Base-by-base conservation (phyloP, 139 green algal species). In the Asterochloris sp. region DNA sequence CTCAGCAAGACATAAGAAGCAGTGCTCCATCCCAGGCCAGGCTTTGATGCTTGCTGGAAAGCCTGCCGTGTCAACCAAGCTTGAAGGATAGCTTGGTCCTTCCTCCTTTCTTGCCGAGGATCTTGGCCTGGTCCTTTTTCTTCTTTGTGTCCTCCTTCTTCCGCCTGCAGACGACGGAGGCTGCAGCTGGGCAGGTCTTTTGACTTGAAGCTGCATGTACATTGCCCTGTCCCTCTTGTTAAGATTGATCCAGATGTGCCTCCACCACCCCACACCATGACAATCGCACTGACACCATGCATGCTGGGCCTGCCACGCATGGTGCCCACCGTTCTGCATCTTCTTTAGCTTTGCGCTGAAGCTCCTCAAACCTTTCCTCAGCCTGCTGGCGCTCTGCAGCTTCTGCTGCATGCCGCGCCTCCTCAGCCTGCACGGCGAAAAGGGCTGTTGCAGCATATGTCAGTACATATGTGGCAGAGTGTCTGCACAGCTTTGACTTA, bases 21-120 rank as follows among this genome's bases (percentile, higher is more conserved):
- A 54, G 6, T 2, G 2, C 38, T 54, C 38, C 38, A 10, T 6
- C 38, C 38, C 38, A 54, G 38, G 38, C 38, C 38, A 54, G 38
- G 38, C 38, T 54, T 54, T 54, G 38, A 6, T 54, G 38, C 38
- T 54, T 54, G 38, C 38, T 6, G 38, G 6, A 54, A 54, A 6
- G 38, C 38, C 2, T 6, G 6, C 4, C 38, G 38, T 54, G 93
- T 94, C 86, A 54, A 54, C 76, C 76, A 69, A 91, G 82, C 68
- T 81, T 87, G 79, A 91, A 89, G 23, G 78, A 83, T 64, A 91
- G 85, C 84, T 89, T 91, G 47, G 82, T 88, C 26, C 88, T 82
- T 0, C 83, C 88, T 21, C 82, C 82, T 62, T 76, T 74, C 73
- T 87, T 88, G 38, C 88, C 88, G 61, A 91, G 69, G 19, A 91